Percentiles rank a stretch among this genome's conserved stretches.
phyloP scores from a whole-genome alignment of 2,329 filamentous ascomycete genomes.

The Coniella vitis region DNA sequence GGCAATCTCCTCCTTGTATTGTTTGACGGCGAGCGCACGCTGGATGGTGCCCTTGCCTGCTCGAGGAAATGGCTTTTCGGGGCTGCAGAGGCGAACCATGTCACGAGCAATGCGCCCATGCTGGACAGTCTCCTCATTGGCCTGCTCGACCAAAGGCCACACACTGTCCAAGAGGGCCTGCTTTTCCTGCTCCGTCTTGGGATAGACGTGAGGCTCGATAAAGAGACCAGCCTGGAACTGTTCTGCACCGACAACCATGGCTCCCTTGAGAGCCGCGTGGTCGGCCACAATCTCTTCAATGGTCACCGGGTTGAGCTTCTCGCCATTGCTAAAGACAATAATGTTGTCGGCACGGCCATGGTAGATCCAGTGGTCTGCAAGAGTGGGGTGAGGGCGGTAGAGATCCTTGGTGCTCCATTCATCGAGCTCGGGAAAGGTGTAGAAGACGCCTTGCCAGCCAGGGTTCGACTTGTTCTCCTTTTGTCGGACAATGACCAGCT shows the following conservation, averaged over 20 bases:
- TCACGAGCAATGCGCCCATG: slow-evolving; percentile 38
- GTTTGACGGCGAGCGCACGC: slow-evolving; percentile 29
- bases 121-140: slow-evolving; percentile 24
- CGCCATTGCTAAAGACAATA: slow-evolving; percentile 25
- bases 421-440: slow-evolving; percentile 24
- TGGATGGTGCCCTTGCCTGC: slow-evolving; percentile 41
- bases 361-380: slow-evolving; percentile 18
- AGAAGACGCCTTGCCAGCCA: slow-evolving; percentile 23
- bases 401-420: slow-evolving; percentile 30
- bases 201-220: neutral
- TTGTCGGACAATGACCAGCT: slow-evolving; percentile 33
- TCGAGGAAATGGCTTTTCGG: slow-evolving; percentile 35
- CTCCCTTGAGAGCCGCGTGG: neutral
- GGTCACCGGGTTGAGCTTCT: slow-evolving; percentile 26
- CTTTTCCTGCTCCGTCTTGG: neutral
- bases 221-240: slow-evolving; percentile 10
- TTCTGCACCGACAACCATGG: slow-evolving; percentile 3
- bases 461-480: slow-evolving; percentile 26
- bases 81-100: slow-evolving; percentile 32
- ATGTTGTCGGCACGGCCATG: slow-evolving; percentile 25
- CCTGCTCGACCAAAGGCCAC: slow-evolving; percentile 9
- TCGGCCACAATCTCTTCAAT: slow-evolving; percentile 18
- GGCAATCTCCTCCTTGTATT: slow-evolving; percentile 38
- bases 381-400: slow-evolving; percentile 23
- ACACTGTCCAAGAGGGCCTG: slow-evolving; percentile 1